Percentiles rank a stretch among this genome's conserved stretches.
These are phyloP conservation scores for Botrytis porri DNA, from an alignment of 2,329 filamentous ascomycete species.

Conservation along the genomic window DNA sequence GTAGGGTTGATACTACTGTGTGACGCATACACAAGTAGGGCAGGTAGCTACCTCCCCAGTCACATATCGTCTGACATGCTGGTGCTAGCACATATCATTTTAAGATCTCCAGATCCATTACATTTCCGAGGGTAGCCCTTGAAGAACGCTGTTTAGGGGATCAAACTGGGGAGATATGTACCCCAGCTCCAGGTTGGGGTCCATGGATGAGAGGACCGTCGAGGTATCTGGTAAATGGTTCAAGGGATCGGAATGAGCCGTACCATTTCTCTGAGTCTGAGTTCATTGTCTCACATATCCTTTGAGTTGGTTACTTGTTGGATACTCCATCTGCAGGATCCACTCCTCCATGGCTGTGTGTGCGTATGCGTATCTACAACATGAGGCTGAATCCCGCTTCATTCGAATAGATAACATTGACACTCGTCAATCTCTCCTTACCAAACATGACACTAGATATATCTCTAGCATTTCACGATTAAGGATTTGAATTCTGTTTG, in stretches of 20 bases:
- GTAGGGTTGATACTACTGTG: neutral
- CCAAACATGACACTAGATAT: neutral
- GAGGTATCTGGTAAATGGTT: neutral
- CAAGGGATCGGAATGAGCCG: neutral
- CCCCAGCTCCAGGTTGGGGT: neutral
- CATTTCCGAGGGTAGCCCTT: neutral
- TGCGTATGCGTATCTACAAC: neutral
- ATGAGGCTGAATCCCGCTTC: constrained; percentile 5
- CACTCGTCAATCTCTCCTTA: neutral
- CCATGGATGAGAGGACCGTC: neutral
- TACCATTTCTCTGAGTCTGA: neutral
- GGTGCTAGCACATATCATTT: neutral
- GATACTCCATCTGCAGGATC: neutral
- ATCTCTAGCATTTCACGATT: neutral
- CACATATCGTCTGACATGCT: neutral
- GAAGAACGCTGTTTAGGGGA: neutral
- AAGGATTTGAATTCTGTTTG: neutral
- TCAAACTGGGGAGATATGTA: constrained; percentile 1
- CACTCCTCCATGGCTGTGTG: neutral
- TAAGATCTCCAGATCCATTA: neutral
- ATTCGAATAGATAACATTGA: neutral
- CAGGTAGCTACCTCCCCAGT: neutral
- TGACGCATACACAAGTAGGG: neutral
- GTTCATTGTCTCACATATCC: neutral
- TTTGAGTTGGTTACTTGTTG: neutral